Base-by-base conservation (phyloP, 805 yeast genomes). In the Pichia ethanolica region DNA sequence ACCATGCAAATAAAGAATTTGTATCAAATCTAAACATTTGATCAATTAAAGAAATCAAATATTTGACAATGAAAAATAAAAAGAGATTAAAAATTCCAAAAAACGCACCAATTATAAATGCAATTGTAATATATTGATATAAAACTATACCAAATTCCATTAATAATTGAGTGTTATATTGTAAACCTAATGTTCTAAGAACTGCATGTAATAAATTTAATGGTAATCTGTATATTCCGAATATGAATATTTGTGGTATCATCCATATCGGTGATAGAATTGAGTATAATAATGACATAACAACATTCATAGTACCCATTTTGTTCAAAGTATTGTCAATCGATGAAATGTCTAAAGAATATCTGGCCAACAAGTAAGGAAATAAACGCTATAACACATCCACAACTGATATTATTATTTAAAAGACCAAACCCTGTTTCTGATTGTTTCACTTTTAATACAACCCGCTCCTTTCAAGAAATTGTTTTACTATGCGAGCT, bases 81-180 rank as follows among this genome's bases (percentile, higher is more conserved):
- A 46, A 3, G 5, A 56, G 58, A 45, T 59, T 56, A 8, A 39
- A 12, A n/a, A 57, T 5, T 3, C 66, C 67, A 34, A 53, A 44
- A 7, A 48, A 12, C 26, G 58, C 25, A 0, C 67, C 67, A 35
- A 58, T 39, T 4, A 61, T 14, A 7, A 56, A 30, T 3, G 67
- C 60, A 26, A 57, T 49, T 7, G 54, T 52, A 10, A 52, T 25
- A 39, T 56, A 56, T 45, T 63, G 66, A 47, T 63, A 63, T 14
- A 51, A 25, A 9, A 62, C 50, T 33, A 56, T 51, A 8, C 44
- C 20, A 14, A 41, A 33, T 32, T 52, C 55, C 12, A 38, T 30
- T 12, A 52, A 37, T 7, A 46, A 33, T 2, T 8, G 26, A 5
- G 26, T 27, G n/a, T 37, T 14, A 14, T 34, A 30, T 4, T 32